Percentiles rank a stretch among this genome's conserved stretches.
Evolutionary conservation across 805 yeast species (phyloP).

Genomic region (Ogataea ganodermae): DNA sequence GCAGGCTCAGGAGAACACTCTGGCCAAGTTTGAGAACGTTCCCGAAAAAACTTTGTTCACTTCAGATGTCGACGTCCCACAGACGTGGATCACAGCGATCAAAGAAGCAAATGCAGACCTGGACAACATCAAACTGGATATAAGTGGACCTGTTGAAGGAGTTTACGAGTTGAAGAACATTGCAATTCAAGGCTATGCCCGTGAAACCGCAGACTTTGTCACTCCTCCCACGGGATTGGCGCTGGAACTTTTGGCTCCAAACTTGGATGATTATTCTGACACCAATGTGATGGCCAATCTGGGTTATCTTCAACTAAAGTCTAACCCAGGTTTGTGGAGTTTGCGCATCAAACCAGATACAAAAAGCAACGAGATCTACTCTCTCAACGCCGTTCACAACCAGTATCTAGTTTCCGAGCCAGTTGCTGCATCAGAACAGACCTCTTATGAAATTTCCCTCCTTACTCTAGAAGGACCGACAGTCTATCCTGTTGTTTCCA

Average conservation of each 20-base stretch:
- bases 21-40: slow-evolving; percentile 44
- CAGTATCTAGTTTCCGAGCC: slow-evolving; percentile 24
- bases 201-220: slow-evolving; percentile 38
- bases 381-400: slow-evolving; percentile 33
- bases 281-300: slow-evolving; percentile 75
- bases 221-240: slow-evolving; percentile 53
- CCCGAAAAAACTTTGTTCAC: slow-evolving; percentile 56
- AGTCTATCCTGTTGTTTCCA: slow-evolving; percentile 46
- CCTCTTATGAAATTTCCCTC: slow-evolving; percentile 2
- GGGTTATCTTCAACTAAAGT: slow-evolving; percentile 82
- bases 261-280: slow-evolving; percentile 40
- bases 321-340: slow-evolving; percentile 70
- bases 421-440: neutral
- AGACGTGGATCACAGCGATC: slow-evolving; percentile 66
- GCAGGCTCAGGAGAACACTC: slow-evolving; percentile 24
- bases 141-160: slow-evolving; percentile 46
- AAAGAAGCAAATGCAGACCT: slow-evolving; percentile 57
- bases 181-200: slow-evolving; percentile 71
- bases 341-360: slow-evolving; percentile 47
- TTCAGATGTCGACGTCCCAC: slow-evolving; percentile 59
- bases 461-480: slow-evolving; percentile 40
- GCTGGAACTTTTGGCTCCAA: slow-evolving; percentile 39
- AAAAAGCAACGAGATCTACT: slow-evolving; percentile 43
- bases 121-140: slow-evolving; percentile 54
- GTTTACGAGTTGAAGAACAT: slow-evolving; percentile 53